Conservation (phyloP, 176 grass and related monocot species). For the Saccharum spontaneum region DNA sequence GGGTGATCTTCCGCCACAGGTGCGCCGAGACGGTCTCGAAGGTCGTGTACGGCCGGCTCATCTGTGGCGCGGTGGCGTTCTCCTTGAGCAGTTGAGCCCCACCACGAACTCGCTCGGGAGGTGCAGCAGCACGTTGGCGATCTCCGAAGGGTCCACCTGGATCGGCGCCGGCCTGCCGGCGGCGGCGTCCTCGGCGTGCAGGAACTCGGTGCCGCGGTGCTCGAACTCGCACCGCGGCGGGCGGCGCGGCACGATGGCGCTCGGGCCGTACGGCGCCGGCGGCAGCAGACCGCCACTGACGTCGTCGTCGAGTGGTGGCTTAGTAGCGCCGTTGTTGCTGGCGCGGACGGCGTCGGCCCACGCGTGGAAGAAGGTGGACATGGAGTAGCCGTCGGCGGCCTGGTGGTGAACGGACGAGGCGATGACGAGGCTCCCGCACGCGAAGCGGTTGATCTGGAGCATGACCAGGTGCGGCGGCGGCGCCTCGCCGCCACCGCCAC, state of each 20-base stretch:
- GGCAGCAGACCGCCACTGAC: too few species aligned
- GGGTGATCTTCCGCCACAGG: constrained; percentile 58
- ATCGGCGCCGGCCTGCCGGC: neutral
- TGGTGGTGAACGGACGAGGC: constrained; percentile 43
- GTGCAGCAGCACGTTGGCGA: constrained; percentile 45
- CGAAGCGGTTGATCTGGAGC: constrained; percentile 59
- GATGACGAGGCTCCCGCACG: constrained; percentile 53
- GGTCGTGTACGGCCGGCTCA: constrained; percentile 37
- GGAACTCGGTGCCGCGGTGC: constrained; percentile 54
- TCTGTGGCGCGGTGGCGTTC: too few species aligned
- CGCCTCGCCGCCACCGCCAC: too few species aligned
- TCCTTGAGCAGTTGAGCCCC: constrained; percentile 37
- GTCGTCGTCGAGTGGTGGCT: neutral
- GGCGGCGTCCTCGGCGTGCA: neutral
- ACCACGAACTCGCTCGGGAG: constrained; percentile 39
- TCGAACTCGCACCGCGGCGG: constrained; percentile 49
- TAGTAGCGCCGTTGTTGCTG: neutral
- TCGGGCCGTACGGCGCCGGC: constrained; percentile 13
- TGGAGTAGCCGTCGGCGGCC: constrained; percentile 53
- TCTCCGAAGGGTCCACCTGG: constrained; percentile 1
- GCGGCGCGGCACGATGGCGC: constrained; percentile 25
- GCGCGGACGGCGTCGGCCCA: constrained; percentile 43
- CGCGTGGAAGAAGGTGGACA: constrained; percentile 44
- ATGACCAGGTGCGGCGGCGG: neutral
- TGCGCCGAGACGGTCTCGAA: constrained; percentile 57